Percentiles rank a stretch among this genome's conserved stretches.
These are phyloP conservation scores for Vinca minor DNA, from an alignment of 257 asterid genomes.

Conservation along the genomic window DNA sequence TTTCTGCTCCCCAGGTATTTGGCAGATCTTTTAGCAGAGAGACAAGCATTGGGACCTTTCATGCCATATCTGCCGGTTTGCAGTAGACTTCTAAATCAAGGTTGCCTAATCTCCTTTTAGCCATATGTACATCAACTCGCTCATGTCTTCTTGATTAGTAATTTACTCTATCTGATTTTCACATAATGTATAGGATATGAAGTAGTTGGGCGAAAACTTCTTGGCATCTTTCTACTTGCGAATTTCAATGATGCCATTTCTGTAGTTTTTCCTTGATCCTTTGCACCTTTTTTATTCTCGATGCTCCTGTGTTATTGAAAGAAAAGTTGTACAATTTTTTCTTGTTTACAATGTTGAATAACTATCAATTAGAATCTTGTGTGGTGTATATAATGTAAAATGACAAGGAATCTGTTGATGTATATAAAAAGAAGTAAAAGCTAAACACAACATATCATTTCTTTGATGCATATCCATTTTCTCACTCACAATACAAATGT, in stretches of 20 bases:
- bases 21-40: conserved; percentile 56
- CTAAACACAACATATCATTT: not conserved
- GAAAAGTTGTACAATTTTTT: not conserved
- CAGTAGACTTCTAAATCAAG: conserved; percentile 67
- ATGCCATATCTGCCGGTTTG: conserved; percentile 50
- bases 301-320: too few species aligned
- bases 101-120: conserved; percentile 21
- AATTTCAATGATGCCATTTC: not conserved
- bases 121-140: not conserved
- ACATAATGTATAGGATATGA: not conserved
- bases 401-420: not conserved
- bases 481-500: too few species aligned
- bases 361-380: not conserved
- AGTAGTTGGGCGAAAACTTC: not conserved
- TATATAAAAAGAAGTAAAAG: not conserved
- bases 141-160: conserved; percentile 6
- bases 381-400: not conserved
- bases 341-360: not conserved
- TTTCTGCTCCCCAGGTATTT: conserved; percentile 38
- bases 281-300: not conserved
- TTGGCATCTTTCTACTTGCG: not conserved
- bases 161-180: not conserved
- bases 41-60: conserved; percentile 58
- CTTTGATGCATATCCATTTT: too few species aligned
- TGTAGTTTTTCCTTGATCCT: too few species aligned